Evolutionary conservation across 495 filamentous ascomycete genomes (phyloP).

Genomic region (Evernia prunastri): DNA sequence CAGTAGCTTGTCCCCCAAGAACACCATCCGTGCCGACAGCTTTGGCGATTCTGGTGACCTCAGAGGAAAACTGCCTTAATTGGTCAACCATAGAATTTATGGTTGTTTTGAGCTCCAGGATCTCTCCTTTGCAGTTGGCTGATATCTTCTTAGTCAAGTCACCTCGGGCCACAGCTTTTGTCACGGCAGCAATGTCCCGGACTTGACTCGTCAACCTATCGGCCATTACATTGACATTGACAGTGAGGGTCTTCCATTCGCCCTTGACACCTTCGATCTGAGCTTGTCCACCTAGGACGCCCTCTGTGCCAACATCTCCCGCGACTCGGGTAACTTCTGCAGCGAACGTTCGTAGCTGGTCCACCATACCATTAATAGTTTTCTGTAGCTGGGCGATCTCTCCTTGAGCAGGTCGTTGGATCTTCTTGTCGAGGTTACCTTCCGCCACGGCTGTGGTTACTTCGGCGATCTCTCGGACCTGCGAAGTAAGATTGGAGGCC

Average conservation of each 20-base stretch:
- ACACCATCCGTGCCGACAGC: slow-evolving; percentile 97
- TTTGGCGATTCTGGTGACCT: slow-evolving; percentile 95
- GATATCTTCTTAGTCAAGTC: slow-evolving; percentile 96
- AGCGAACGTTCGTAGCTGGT: slow-evolving; percentile 93
- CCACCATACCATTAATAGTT: slow-evolving; percentile 99
- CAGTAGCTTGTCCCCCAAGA: slow-evolving; percentile 90
- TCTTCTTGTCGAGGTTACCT: slow-evolving; percentile 93
- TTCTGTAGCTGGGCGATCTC: slow-evolving; percentile 96
- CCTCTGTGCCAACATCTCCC: slow-evolving; percentile 94
- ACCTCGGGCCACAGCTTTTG: slow-evolving; percentile 94
- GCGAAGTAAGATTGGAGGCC: slow-evolving; percentile 78
- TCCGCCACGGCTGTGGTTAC: slow-evolving; percentile 96
- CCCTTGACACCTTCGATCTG: slow-evolving; percentile 82
- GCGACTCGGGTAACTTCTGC: slow-evolving; percentile 96
- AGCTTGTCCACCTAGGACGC: slow-evolving; percentile 92
- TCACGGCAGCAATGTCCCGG: slow-evolving; percentile 95
- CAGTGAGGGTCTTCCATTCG: slow-evolving; percentile 94
- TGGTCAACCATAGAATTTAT: slow-evolving; percentile 99
- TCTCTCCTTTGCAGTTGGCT: slow-evolving; percentile 94
- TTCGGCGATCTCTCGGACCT: slow-evolving; percentile 93
- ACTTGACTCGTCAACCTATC: slow-evolving; percentile 97
- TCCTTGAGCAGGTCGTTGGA: slow-evolving; percentile 86
- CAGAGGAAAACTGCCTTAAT: slow-evolving; percentile 89
- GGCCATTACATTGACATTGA: slow-evolving; percentile 98
- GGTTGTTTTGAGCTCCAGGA: slow-evolving; percentile 88